Conservation (phyloP, 163 green algal genomes). For the Scenedesmus sp. region DNA sequence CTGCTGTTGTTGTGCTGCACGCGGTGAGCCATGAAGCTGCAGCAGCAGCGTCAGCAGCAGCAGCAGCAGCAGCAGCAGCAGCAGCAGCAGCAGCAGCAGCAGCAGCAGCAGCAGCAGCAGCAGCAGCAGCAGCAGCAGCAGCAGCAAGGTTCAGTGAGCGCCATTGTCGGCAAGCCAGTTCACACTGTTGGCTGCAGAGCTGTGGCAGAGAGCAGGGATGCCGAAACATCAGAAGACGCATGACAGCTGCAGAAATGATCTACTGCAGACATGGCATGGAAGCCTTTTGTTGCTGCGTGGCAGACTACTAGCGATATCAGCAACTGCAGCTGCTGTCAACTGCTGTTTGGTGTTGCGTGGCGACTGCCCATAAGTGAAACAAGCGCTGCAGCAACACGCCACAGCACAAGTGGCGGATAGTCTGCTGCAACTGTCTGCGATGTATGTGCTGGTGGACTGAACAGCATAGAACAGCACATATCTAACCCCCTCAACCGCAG, state of each 20-base stretch:
- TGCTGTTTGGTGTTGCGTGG: no score
- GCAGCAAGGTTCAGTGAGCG: not conserved
- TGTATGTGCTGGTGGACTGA: not conserved
- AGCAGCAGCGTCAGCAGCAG: constrained; percentile 29
- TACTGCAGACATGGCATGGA: not conserved
- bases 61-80: constrained; percentile 50
- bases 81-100: no score
- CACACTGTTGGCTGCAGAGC: not conserved
- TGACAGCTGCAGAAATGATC: not conserved
- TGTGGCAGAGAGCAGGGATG: not conserved
- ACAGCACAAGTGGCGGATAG: not conserved
- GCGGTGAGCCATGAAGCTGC: constrained; percentile 65
- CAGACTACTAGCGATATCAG: no score
- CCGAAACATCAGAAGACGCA: not conserved
- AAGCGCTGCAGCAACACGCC: not conserved
- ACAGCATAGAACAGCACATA: not conserved
- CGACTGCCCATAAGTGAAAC: not conserved
- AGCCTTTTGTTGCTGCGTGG: no score
- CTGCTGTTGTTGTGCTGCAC: constrained; percentile 82
- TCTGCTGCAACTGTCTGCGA: not conserved
- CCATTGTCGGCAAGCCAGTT: not conserved
- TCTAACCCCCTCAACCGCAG: not conserved
- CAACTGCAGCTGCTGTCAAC: no score
- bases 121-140: not conserved
- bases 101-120: not conserved